A percentile compares a stretch with the other conserved stretches of the same genome.
Evolutionary conservation across 2,329 filamentous ascomycete species (phyloP).

Genomic region (Coleophoma eucalyptorum): DNA sequence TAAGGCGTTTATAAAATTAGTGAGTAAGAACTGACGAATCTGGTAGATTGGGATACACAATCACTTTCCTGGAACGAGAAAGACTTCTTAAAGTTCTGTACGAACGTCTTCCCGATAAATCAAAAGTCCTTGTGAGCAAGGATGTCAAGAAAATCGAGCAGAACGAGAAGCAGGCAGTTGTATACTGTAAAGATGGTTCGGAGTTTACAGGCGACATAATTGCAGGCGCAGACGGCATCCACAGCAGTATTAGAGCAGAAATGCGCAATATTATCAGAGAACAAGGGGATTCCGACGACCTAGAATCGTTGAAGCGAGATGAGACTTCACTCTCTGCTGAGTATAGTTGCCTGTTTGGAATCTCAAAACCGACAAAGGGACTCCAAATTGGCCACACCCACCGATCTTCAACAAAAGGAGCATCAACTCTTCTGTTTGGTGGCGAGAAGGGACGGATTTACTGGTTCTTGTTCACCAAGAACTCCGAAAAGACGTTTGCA

Average conservation of each 20-base stretch:
- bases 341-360: slow-evolving; percentile 16
- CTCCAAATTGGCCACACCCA: slow-evolving; percentile 7
- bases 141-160: slow-evolving; percentile 8
- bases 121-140: slow-evolving; percentile 4
- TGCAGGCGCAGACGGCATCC: slow-evolving; percentile 16
- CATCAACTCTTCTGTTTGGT: slow-evolving; percentile 9
- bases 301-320: slow-evolving; percentile 8
- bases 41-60: slow-evolving; percentile 3
- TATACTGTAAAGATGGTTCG: slow-evolving; percentile 11
- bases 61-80: slow-evolving; percentile 1
- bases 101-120: slow-evolving; percentile 5
- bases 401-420: slow-evolving; percentile 5
- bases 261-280: slow-evolving; percentile 11
- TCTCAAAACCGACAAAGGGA: slow-evolving; percentile 5
- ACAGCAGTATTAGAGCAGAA: slow-evolving; percentile 11
- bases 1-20: too few relatives aligned
- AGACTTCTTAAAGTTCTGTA: slow-evolving; percentile 5
- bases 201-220: slow-evolving; percentile 10
- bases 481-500: neutral
- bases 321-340: slow-evolving; percentile 8
- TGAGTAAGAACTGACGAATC: neutral
- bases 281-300: neutral
- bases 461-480: slow-evolving; percentile 11
- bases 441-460: slow-evolving; percentile 9
- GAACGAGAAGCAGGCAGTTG: slow-evolving; percentile 6